Percentiles rank a stretch among this genome's conserved stretches.
Conservation (phyloP, 148 eudicot genomes). For the Talinum fruticosum region DNA sequence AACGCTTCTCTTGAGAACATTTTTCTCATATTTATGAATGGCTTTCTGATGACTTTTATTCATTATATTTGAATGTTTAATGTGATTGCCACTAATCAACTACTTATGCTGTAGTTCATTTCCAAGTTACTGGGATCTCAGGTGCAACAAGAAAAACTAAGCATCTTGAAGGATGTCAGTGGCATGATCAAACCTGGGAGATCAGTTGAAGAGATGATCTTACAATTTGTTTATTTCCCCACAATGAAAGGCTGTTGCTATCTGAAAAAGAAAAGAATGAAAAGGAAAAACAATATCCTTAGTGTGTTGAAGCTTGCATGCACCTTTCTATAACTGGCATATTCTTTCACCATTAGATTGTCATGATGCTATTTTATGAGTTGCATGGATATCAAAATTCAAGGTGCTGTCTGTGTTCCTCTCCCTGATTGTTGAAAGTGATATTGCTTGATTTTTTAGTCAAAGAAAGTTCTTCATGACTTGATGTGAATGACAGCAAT, state of each 20-base stretch:
- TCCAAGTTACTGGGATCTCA: slow-evolving; percentile 44
- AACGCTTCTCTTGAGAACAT: background rate
- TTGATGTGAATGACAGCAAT: background rate
- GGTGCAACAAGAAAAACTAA: slow-evolving; percentile 40
- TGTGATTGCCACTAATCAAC: background rate
- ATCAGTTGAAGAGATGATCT: slow-evolving; percentile 24
- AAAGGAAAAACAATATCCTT: too few species aligned
- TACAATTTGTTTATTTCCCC: background rate
- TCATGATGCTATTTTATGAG: background rate
- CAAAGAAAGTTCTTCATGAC: background rate
- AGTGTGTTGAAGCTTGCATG: background rate
- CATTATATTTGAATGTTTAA: background rate
- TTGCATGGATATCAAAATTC: background rate
- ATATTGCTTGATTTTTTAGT: background rate
- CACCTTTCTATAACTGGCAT: background rate
- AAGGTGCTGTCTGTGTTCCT: background rate
- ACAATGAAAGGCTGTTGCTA: background rate
- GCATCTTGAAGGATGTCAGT: slow-evolving; percentile 52
- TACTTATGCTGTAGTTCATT: slow-evolving; percentile 28
- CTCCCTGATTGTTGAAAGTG: background rate
- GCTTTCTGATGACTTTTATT: background rate
- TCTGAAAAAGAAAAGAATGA: too few species aligned
- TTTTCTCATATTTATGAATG: background rate
- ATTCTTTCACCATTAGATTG: background rate
- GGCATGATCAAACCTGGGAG: slow-evolving; percentile 78